Base-by-base conservation (phyloP, 352 stramenopile genomes). In the Globisporangium nodosum region DNA sequence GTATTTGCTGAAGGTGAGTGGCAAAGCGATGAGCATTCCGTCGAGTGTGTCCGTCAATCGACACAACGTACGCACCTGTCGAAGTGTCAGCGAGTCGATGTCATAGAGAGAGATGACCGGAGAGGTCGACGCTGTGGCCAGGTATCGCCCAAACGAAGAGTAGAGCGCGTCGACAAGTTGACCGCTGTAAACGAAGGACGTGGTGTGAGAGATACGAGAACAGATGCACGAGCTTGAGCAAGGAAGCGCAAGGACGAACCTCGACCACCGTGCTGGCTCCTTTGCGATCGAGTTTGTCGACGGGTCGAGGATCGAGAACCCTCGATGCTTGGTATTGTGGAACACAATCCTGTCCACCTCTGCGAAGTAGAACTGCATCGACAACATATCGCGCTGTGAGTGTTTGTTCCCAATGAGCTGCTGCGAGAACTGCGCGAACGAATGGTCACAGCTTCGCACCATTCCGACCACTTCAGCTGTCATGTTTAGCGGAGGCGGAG, bases 61-160 rank as follows among this genome's bases (percentile, higher is more conserved):
- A 2, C 13, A 15, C 1, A 35, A 49, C 46, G 13, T 8, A 20
- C 12, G 42, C 54, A 85, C 73, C 63, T 86, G 76, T 3, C 74
- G 68, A 52, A 87, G 56, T 20, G 65, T 61, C 20, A 87, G 64
- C 5, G 70, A 52, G 33, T 87, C 74, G 4, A 74, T 45, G 39
- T 87, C 74, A 24, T 85, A 85, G 4, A 87, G 68, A 3, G 72
- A 66, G 6, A 87, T 76, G 12, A 85, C 64, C 21, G 74, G 74
- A 11, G 70, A 85, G 5, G 72, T 73, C 13, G 72, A 76, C 18
- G 72, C 65, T 21, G 77, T 78, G 42, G 80, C 65, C 11, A 87
- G 57, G 45, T 85, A 83, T 24, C 69, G 62, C 13, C 71, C 72
- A 21, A 69, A 56, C 1, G 64, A 56, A 4, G 66, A 76, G 59